Conservation (phyloP, 106 monocot species). For the Cymbidium sinense region DNA sequence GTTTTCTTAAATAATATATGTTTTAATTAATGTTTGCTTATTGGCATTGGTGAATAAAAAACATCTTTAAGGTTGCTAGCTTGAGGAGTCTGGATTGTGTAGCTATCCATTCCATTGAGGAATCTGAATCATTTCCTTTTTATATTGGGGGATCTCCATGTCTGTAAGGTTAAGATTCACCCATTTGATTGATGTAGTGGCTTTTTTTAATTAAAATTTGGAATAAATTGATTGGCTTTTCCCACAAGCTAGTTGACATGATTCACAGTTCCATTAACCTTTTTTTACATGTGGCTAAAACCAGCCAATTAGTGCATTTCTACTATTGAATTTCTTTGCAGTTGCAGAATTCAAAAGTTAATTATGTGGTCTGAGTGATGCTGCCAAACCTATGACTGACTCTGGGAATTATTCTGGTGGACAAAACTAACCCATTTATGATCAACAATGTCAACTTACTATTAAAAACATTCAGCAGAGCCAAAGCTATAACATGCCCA, state of each 20-base stretch:
- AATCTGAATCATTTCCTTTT: background rate
- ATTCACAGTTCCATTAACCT: background rate
- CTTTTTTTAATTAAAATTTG: background rate
- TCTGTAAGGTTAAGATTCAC: background rate
- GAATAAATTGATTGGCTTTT: background rate
- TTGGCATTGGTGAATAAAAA: background rate
- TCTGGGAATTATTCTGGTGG: background rate
- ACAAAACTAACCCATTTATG: background rate
- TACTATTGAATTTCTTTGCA: background rate
- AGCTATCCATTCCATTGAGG: background rate
- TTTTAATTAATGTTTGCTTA: background rate
- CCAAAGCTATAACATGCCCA: background rate
- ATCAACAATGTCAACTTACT: background rate
- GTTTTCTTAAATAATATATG: background rate
- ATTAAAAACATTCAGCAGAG: background rate
- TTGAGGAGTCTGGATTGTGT: background rate
- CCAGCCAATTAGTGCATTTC: background rate
- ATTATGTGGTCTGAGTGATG: background rate
- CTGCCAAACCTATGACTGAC: too few relatives aligned
- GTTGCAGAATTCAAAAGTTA: background rate
- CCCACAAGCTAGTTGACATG: background rate
- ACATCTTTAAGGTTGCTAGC: too few relatives aligned
- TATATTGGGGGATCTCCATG: background rate
- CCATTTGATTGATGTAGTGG: background rate
- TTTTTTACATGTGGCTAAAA: background rate